Conservation (phyloP, 2,329 filamentous ascomycete species). For the Monosporascus sp. region DNA sequence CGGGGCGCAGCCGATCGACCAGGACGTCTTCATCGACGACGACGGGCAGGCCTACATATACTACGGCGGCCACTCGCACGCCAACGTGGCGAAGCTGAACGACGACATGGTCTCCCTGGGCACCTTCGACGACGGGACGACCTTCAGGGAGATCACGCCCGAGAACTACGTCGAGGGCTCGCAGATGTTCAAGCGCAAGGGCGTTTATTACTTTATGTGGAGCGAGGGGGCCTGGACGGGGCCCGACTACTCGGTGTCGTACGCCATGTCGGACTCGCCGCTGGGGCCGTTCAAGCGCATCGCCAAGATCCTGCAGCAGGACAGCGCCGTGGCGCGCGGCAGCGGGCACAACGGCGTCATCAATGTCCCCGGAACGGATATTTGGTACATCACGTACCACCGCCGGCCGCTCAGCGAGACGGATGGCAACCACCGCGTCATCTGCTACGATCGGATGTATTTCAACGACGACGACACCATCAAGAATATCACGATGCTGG, state of each 20-base stretch:
- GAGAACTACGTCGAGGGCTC: conserved; percentile 38
- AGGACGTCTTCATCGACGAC: conserved; percentile 37
- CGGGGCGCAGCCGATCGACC: conserved; percentile 43
- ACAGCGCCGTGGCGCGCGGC: conserved; percentile 26
- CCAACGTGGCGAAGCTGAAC: conserved; percentile 36
- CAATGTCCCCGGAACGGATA: conserved; percentile 29
- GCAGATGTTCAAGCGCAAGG: conserved; percentile 37
- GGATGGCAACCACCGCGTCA: conserved; percentile 38
- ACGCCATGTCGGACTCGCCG: conserved; percentile 33
- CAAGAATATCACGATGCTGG: conserved; percentile 36
- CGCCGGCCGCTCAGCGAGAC: conserved; percentile 38
- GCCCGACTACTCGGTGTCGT: conserved; percentile 39
- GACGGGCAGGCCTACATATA: conserved; percentile 36
- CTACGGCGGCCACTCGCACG: conserved; percentile 37
- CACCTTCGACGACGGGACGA: conserved; percentile 33
- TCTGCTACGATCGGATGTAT: conserved; percentile 43
- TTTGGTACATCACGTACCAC: conserved; percentile 42
- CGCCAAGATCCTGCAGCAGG: conserved; percentile 32
- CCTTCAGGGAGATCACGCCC: conserved; percentile 40
- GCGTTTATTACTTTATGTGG: conserved; percentile 39
- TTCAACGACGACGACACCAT: conserved; percentile 40
- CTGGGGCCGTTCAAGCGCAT: conserved; percentile 35
- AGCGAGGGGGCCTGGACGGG: conserved; percentile 41
- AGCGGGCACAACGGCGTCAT: conserved; percentile 38
- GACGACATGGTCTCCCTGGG: conserved; percentile 37